phyloP scores from a whole-genome alignment of 768 basidiomycete genomes.

The Chiua virens region DNA sequence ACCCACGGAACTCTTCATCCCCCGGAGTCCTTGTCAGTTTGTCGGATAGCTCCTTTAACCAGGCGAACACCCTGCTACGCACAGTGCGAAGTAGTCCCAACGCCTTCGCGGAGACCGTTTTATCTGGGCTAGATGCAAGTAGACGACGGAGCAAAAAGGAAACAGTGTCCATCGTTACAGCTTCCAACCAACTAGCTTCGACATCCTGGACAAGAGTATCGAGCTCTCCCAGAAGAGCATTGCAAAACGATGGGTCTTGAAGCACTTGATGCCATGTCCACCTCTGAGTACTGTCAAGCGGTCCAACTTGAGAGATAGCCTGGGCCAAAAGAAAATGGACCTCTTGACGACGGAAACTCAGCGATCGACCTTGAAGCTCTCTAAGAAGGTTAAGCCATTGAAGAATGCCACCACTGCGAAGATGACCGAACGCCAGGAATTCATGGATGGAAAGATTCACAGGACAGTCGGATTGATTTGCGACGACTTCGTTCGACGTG shows the following conservation, averaged over 20 bases:
- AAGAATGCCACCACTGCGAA: conserved; percentile 44
- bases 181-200: conserved; percentile 41
- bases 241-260: conserved; percentile 30
- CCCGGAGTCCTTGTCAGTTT: conserved; percentile 12
- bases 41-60: conserved; percentile 35
- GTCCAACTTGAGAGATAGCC: conserved; percentile 44
- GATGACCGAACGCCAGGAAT: conserved; percentile 39
- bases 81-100: conserved; percentile 29
- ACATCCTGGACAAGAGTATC: conserved; percentile 32
- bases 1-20: conserved; percentile 1
- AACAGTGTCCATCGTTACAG: conserved; percentile 30
- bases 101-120: conserved; percentile 15
- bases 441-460: conserved; percentile 43
- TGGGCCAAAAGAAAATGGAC: conserved; percentile 45
- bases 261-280: conserved; percentile 44
- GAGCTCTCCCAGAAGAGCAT: conserved; percentile 34
- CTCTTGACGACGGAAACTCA: conserved; percentile 40
- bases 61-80: conserved; percentile 33
- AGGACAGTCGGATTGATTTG: conserved; percentile 42
- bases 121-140: conserved; percentile 23
- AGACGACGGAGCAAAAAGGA: conserved; percentile 36
- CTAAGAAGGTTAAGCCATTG: conserved; percentile 54
- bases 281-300: conserved; percentile 10
- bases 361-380: conserved; percentile 35
- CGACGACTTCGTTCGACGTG: conserved; percentile 42